Evolutionary conservation across 441 rosid species (phyloP).

Genomic region (Populus hybrid): DNA sequence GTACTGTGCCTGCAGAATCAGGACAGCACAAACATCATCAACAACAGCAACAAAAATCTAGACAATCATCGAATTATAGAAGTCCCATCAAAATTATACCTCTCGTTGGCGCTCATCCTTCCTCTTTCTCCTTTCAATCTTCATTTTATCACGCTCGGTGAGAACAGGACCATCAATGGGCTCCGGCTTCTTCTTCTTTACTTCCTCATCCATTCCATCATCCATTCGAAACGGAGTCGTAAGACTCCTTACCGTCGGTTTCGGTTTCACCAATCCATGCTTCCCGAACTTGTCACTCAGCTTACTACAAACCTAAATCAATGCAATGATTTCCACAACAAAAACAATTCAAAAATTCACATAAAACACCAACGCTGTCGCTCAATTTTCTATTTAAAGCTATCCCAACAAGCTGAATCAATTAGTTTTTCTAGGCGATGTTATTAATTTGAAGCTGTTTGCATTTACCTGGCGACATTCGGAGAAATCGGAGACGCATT

Average conservation of each 20-base stretch:
- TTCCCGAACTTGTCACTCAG: slow-evolving; percentile 82
- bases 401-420: background rate
- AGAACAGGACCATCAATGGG: slow-evolving; percentile 73
- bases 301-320: slow-evolving; percentile 68
- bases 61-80: background rate
- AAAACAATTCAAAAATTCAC: background rate
- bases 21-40: background rate
- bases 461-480: slow-evolving; percentile 68
- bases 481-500: slow-evolving; percentile 68
- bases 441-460: background rate
- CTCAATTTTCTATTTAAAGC: background rate
- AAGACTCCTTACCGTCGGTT: slow-evolving; percentile 78
- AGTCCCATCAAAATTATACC: slow-evolving; percentile 31
- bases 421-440: background rate
- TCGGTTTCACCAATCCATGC: slow-evolving; percentile 77
- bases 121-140: slow-evolving; percentile 87
- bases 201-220: slow-evolving; percentile 96
- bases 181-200: slow-evolving; percentile 89
- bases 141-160: slow-evolving; percentile 76
- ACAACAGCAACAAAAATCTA: background rate
- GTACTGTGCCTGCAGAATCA: slow-evolving; percentile 63
- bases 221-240: slow-evolving; percentile 88
- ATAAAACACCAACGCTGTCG: background rate
- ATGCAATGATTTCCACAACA: background rate
- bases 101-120: slow-evolving; percentile 98